Evolutionary conservation across 768 basidiomycete genomes (phyloP), one percentile per base, ranked within the genome.

Genomic region (Hypholoma sublateritium): DNA sequence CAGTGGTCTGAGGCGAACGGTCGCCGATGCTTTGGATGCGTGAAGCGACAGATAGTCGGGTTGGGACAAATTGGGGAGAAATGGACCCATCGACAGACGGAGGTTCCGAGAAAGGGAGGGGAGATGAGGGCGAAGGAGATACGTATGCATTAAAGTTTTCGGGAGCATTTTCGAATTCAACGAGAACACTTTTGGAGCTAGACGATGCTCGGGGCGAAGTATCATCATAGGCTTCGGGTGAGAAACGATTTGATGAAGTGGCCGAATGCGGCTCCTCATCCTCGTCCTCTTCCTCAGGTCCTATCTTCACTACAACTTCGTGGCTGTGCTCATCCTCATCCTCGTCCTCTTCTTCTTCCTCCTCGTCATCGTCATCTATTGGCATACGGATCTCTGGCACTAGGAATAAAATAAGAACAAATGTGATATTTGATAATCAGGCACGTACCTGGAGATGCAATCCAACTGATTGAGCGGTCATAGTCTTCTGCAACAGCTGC

Each of bases 381-480:
- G 84, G 86, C 67, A 87, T 87, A 24, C 80, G 86, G 52, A 81
- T 79, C 65, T 86, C 84, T 43, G 81, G 81, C 21, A 85, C 85
- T 85, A 59, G 28, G 28, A 25, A 58, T 35, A 43, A 50, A 17
- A 34, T 56, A 56, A 42, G 48, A 32, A 9, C 1, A 9, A 32
- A 7, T 7, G 28, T 6, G 28, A 32, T 32, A 32, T 32, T 32
- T 2, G 9, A 32, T 25, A 24, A 49, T 32, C 11, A 46, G n/a
- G 24, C 42, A 74, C 83, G 62, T 63, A 89, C 90, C 85, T 67
- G 81, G 86, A 46, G 85, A 83, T 41, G 87, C 89, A 36, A 89
- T 76, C 90, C 90, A 93, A 64, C 90, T 93, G 44, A 85, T 83
- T 62, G 85, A 80, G 60, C 86, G 78, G 28, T 84, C 82, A 28